These are phyloP conservation scores for Diaporthe sp. DNA, from an alignment of 2,329 filamentous ascomycete species.

Conservation along the genomic window DNA sequence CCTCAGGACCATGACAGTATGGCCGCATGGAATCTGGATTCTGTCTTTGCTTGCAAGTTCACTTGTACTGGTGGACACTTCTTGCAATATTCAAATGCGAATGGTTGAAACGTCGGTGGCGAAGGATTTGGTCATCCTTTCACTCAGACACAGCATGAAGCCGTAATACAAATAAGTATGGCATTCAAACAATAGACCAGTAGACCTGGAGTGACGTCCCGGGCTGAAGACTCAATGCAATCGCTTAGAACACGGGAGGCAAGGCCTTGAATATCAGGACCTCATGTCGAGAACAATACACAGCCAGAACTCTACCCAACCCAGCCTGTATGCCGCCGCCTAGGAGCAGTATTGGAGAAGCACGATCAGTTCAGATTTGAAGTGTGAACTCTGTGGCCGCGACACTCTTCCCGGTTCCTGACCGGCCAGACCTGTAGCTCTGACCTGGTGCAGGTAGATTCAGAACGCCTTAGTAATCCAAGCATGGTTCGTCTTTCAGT, in stretches of 20 bases:
- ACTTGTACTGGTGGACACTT: background rate
- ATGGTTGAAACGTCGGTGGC: fast-evolving
- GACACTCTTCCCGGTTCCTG: no score
- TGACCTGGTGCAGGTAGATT: background rate
- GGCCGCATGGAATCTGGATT: background rate
- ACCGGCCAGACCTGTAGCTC: background rate
- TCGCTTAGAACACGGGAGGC: background rate
- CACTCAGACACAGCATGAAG: background rate
- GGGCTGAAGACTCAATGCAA: no score
- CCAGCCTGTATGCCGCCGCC: no score
- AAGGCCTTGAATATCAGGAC: background rate
- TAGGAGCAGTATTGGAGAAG: background rate
- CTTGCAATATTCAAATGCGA: background rate
- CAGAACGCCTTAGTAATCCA: background rate
- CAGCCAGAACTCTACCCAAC: background rate
- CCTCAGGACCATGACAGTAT: background rate
- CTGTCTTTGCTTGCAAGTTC: background rate
- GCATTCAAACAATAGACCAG: background rate
- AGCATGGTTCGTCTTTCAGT: background rate
- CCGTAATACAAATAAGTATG: background rate
- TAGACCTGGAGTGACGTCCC: background rate
- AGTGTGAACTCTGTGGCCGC: background rate
- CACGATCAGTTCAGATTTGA: no score
- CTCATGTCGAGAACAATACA: background rate
- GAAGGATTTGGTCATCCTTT: background rate